These are phyloP conservation scores for Onygenales sp. DNA, from an alignment of 2,329 filamentous ascomycete genomes.

Conservation along the genomic window DNA sequence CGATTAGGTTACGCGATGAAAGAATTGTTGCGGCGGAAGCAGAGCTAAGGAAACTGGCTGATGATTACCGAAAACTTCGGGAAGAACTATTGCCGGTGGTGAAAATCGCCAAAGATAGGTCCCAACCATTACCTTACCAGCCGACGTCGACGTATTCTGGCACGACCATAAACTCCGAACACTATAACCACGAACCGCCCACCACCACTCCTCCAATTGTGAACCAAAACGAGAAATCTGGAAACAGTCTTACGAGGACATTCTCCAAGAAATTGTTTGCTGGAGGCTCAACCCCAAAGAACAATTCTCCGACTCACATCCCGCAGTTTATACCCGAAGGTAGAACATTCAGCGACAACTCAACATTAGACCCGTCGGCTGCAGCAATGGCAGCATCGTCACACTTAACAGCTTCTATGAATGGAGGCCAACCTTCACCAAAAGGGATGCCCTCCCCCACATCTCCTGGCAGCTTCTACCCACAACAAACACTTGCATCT, in stretches of 20 bases:
- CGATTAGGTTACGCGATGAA: slow-evolving; percentile 82
- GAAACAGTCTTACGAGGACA: slow-evolving; percentile 55
- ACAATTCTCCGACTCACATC: slow-evolving; percentile 62
- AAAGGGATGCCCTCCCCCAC: slow-evolving; percentile 37
- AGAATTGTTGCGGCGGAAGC: slow-evolving; percentile 74
- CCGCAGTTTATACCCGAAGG: slow-evolving; percentile 57
- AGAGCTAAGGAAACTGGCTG: slow-evolving; percentile 71
- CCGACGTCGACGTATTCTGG: slow-evolving; percentile 19
- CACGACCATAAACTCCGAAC: slow-evolving; percentile 19
- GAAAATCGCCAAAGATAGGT: slow-evolving; percentile 82
- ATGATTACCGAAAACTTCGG: slow-evolving; percentile 78
- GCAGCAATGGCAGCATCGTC: slow-evolving; percentile 62
- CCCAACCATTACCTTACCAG: slow-evolving; percentile 67
- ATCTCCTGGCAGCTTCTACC: slow-evolving; percentile 30
- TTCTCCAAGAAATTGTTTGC: slow-evolving; percentile 66
- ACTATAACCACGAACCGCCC: slow-evolving; percentile 30
- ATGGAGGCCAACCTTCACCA: slow-evolving; percentile 48
- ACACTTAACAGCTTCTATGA: slow-evolving; percentile 51
- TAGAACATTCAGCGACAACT: slow-evolving; percentile 43
- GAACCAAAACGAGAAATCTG: slow-evolving; percentile 30
- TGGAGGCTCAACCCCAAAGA: slow-evolving; percentile 64
- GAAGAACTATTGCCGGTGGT: slow-evolving; percentile 89
- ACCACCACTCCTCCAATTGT: slow-evolving; percentile 24
- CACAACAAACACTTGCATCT: slow-evolving; percentile 34
- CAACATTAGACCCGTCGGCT: slow-evolving; percentile 56